Evolutionary conservation across 345 rosid genomes (phyloP).

Genomic region (Boechera retrofracta): DNA sequence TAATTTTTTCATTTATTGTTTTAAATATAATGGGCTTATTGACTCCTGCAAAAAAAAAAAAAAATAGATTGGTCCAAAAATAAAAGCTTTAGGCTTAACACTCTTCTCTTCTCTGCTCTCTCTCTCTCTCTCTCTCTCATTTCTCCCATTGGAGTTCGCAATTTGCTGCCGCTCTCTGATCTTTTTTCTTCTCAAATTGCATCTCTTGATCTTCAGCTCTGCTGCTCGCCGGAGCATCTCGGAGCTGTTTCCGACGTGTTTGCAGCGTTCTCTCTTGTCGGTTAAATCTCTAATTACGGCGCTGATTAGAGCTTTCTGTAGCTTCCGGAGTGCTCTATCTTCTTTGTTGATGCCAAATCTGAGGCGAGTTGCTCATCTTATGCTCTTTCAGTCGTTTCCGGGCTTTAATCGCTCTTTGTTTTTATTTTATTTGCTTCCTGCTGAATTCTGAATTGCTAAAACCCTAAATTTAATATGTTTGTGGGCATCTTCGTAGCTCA

Average conservation of each 20-base stretch:
- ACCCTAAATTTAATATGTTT: constrained; percentile 13
- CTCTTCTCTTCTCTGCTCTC: constrained; percentile 1
- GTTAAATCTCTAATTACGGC: constrained; percentile 1
- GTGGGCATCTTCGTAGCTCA: constrained; percentile 5
- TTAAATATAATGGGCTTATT: no score
- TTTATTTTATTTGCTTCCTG: neutral
- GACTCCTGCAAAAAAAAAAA: no score
- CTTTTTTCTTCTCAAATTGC: constrained; percentile 20
- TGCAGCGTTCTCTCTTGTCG: neutral
- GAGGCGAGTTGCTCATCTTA: constrained; percentile 25
- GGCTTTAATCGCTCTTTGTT: no score
- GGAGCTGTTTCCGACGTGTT: constrained; percentile 12
- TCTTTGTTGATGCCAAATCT: constrained; percentile 6
- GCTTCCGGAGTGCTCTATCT: neutral
- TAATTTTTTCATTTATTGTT: no score
- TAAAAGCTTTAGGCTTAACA: no score
- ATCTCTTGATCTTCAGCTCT: neutral
- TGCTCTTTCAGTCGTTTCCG: neutral
- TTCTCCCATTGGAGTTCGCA: constrained; percentile 37
- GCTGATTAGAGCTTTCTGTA: constrained; percentile 15
- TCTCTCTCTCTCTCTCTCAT: neutral
- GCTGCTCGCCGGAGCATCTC: constrained; percentile 33
- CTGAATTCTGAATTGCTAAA: constrained; percentile 9
- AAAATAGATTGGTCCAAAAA: no score
- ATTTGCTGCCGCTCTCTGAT: constrained; percentile 34